These are phyloP conservation scores for Verbascum thapsus DNA, from an alignment of 257 asterid species.

Conservation along the genomic window DNA sequence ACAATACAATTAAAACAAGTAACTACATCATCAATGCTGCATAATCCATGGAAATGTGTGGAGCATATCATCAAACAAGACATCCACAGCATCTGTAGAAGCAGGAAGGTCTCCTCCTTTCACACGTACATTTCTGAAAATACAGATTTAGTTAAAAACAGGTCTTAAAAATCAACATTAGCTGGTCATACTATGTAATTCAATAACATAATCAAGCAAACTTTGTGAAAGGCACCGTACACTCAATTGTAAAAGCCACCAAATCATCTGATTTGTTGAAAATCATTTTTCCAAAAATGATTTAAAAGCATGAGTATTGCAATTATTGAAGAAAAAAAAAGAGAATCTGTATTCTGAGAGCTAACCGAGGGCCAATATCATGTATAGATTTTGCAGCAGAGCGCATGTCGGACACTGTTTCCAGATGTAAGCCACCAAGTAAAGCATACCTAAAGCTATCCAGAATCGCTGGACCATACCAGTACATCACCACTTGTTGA, in stretches of 20 bases:
- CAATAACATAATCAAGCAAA: conserved; percentile 12
- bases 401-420: conserved; percentile 84
- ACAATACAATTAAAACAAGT: conserved; percentile 15
- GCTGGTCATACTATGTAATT: neutral
- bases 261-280: too few species aligned
- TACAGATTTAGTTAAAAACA: too few species aligned
- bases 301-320: conserved; percentile 12
- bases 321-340: too few species aligned
- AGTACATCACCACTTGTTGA: conserved; percentile 90
- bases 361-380: conserved; percentile 81
- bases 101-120: conserved; percentile 95
- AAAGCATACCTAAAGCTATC: conserved; percentile 70
- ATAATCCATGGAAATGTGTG: too few species aligned
- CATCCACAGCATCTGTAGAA: conserved; percentile 85
- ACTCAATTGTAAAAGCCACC: too few species aligned
- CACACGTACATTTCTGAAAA: conserved; percentile 82
- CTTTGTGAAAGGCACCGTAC: neutral
- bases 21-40: conserved; percentile 5
- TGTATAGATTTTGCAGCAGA: conserved; percentile 87
- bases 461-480: conserved; percentile 71
- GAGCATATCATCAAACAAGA: conserved; percentile 89
- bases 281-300: too few species aligned
- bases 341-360: too few species aligned
- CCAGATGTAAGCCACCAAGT: conserved; percentile 69
- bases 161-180: neutral